Percentiles rank a stretch among this genome's conserved stretches.
Evolutionary conservation across 1,284 basidiomycete species (phyloP).

Genomic region (Trichosporon inkin): DNA sequence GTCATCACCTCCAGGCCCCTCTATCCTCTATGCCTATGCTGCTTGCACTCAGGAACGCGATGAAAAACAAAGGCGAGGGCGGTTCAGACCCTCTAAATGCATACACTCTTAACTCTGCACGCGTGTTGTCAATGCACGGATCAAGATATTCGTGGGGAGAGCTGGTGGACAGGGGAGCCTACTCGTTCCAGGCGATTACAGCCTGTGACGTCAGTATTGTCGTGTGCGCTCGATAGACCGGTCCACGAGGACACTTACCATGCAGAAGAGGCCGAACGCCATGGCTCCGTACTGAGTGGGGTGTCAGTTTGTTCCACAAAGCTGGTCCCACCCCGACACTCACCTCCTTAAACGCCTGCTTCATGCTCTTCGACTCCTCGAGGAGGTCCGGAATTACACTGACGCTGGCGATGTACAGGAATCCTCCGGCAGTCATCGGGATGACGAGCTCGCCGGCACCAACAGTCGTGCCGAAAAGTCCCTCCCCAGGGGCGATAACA

Average conservation of each 20-base stretch:
- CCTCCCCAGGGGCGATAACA: slow-evolving; percentile 54
- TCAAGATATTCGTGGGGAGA: background rate
- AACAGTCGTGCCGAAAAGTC: slow-evolving; percentile 74
- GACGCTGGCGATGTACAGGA: slow-evolving; percentile 81
- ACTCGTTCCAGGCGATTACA: slow-evolving; percentile 68
- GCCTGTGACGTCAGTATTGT: slow-evolving; percentile 27
- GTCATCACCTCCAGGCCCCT: background rate
- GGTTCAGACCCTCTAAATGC: background rate
- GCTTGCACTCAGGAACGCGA: background rate
- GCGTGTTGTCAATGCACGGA: background rate
- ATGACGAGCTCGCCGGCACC: slow-evolving; percentile 76
- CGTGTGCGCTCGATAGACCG: background rate
- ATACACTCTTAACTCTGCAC: background rate
- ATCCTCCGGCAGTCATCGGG: slow-evolving; percentile 80
- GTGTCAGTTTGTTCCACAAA: background rate
- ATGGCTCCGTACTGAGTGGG: slow-evolving; percentile 71
- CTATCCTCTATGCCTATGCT: background rate
- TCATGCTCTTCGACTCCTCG: slow-evolving; percentile 75
- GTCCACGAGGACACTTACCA: slow-evolving; percentile 60
- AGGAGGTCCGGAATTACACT: slow-evolving; percentile 81
- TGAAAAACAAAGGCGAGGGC: background rate
- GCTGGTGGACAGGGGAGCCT: slow-evolving; percentile 30
- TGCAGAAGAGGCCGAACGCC: slow-evolving; percentile 79
- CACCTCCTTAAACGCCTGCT: slow-evolving; percentile 80
- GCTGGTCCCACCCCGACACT: slow-evolving; percentile 14